Percentiles rank a stretch among this genome's conserved stretches.
phyloP scores from a whole-genome alignment of 345 rosid genomes.

The Durio zibethinus region DNA sequence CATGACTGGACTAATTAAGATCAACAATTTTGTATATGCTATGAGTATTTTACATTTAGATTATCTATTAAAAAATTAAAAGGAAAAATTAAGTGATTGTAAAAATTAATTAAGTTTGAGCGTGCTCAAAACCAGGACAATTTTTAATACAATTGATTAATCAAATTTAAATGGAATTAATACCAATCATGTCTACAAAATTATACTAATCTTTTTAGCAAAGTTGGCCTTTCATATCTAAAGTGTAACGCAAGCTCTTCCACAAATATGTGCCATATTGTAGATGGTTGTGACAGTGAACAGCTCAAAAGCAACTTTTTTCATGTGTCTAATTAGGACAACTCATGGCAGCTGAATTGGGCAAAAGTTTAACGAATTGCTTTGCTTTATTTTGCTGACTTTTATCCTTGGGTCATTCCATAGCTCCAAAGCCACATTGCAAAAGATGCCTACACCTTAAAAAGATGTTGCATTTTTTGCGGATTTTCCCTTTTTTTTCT shows the following conservation, averaged over 20 bases:
- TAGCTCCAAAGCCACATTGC: slow-evolving; percentile 32
- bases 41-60: too few relatives aligned
- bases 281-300: slow-evolving; percentile 12
- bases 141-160: neutral
- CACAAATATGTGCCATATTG: too few relatives aligned
- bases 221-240: neutral
- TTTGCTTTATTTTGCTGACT: neutral
- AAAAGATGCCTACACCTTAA: neutral
- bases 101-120: neutral
- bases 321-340: neutral
- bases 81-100: too few relatives aligned
- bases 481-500: neutral
- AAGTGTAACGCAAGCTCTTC: too few relatives aligned
- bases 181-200: neutral
- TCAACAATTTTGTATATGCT: too few relatives aligned
- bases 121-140: too few relatives aligned
- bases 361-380: too few relatives aligned
- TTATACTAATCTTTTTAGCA: neutral
- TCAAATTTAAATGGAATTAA: neutral
- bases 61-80: too few relatives aligned
- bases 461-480: neutral
- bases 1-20: too few relatives aligned
- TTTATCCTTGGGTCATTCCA: slow-evolving; percentile 17
- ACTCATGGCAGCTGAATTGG: slow-evolving; percentile 14
- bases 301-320: slow-evolving; percentile 35